phyloP scores from a whole-genome alignment of 345 rosid species.

The Lepidium africanum region DNA sequence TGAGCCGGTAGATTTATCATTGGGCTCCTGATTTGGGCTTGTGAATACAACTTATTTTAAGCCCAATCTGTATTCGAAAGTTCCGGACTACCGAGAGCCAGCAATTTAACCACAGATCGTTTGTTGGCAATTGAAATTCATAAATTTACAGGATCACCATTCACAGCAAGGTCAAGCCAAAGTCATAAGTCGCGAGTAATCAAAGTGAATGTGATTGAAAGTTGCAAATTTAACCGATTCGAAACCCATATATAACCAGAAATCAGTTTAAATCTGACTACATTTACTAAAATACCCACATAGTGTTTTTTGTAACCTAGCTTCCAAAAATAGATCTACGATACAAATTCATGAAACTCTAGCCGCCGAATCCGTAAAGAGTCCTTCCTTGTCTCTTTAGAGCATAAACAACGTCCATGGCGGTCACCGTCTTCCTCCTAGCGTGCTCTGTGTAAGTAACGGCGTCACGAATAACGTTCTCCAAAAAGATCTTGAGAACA shows the following conservation, averaged over 20 bases:
- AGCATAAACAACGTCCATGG: constrained; percentile 23
- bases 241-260: neutral
- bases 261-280: neutral
- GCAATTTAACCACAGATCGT: no score
- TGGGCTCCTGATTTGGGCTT: no score
- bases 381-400: constrained; percentile 27
- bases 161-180: no score
- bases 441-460: constrained; percentile 30
- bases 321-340: neutral
- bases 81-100: no score
- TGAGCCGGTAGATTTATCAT: no score
- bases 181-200: no score
- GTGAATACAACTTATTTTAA: no score
- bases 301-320: neutral
- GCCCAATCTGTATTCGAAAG: no score
- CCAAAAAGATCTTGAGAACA: constrained; percentile 25
- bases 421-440: constrained; percentile 25
- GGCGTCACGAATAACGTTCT: constrained; percentile 25
- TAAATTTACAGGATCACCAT: no score
- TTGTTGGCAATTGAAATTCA: no score
- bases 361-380: constrained; percentile 27
- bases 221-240: no score
- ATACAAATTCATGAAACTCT: neutral
- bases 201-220: no score
- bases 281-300: constrained; percentile 9